phyloP scores from a whole-genome alignment of 768 basidiomycete species.

The Aureoboletus auriporus region DNA sequence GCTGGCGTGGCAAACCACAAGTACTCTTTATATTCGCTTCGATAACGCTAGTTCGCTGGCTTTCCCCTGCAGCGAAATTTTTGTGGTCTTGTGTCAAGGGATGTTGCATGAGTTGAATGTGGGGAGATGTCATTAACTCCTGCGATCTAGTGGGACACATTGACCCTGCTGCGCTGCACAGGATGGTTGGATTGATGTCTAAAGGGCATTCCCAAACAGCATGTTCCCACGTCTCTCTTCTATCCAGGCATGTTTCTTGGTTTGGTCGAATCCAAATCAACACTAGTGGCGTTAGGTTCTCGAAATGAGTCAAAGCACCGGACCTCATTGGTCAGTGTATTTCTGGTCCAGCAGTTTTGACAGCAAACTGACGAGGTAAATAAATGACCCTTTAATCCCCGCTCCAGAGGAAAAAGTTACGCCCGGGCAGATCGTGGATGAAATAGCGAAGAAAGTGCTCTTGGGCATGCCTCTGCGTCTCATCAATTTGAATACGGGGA shows the following conservation, averaged over 20 bases:
- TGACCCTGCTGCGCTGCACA: background rate
- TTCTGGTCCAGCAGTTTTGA: background rate
- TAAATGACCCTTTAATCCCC: background rate
- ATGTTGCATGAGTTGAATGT: too few species aligned
- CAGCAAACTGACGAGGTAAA: background rate
- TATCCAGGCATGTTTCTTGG: slow-evolving; percentile 9
- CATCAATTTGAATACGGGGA: slow-evolving; percentile 18
- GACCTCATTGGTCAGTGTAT: slow-evolving; percentile 3
- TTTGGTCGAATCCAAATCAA: slow-evolving; percentile 3
- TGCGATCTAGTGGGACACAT: too few species aligned
- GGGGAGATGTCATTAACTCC: too few species aligned
- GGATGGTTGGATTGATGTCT: background rate
- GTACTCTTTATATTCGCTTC: too few species aligned
- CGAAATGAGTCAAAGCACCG: background rate
- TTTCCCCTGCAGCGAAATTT: too few species aligned
- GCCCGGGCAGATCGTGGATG: slow-evolving; percentile 15
- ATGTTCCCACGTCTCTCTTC: slow-evolving; percentile 6
- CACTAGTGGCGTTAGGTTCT: background rate
- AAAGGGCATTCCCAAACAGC: background rate
- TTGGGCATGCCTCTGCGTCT: slow-evolving; percentile 22
- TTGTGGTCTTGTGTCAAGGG: too few species aligned
- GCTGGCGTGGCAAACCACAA: too few species aligned
- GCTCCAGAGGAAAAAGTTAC: slow-evolving; percentile 3
- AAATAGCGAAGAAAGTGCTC: slow-evolving; percentile 13
- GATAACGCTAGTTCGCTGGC: too few species aligned